Conservation (phyloP, 2,329 filamentous ascomycete genomes). For the Aspergillus neotritici region DNA sequence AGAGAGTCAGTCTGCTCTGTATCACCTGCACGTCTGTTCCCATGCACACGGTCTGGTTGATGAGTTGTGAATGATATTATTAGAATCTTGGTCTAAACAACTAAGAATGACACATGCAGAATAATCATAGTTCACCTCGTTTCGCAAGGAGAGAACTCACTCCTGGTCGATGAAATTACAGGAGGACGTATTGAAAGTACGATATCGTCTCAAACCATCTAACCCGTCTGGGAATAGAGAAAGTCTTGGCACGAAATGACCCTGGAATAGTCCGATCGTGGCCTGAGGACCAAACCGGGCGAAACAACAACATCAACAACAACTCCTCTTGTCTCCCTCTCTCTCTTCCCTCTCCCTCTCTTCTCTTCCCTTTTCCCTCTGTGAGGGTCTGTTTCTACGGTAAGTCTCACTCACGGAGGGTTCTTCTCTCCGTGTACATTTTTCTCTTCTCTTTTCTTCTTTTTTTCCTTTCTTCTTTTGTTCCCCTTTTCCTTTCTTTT, state of each 20-base stretch:
- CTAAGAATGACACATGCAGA: too few relatives aligned
- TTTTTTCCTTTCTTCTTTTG: constrained; percentile 1
- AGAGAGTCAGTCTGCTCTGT: too few relatives aligned
- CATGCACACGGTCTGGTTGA: constrained; percentile 7
- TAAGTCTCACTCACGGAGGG: constrained; percentile 14
- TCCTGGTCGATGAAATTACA: too few relatives aligned
- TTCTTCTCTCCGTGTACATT: not conserved
- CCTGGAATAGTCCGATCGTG: constrained; percentile 1
- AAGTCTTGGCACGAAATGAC: too few relatives aligned
- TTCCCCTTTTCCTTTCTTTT: constrained; percentile 2
- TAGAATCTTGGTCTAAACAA: too few relatives aligned
- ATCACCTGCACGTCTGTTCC: constrained; percentile 5
- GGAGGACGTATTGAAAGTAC: too few relatives aligned
- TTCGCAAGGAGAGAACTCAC: not conserved
- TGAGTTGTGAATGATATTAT: too few relatives aligned
- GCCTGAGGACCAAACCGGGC: constrained; percentile 3
- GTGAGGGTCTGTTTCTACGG: constrained; percentile 18
- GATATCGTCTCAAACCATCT: not conserved
- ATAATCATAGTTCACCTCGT: not conserved
- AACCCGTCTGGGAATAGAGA: not conserved
- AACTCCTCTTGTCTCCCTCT: constrained; percentile 1
- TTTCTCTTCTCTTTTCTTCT: constrained; percentile 5
- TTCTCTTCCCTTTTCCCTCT: constrained; percentile 15
- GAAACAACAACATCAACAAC: constrained; percentile 10
- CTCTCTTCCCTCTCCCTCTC: constrained; percentile 2